Base-by-base conservation (phyloP, 148 eudicot species). In the Simmondsia chinensis region DNA sequence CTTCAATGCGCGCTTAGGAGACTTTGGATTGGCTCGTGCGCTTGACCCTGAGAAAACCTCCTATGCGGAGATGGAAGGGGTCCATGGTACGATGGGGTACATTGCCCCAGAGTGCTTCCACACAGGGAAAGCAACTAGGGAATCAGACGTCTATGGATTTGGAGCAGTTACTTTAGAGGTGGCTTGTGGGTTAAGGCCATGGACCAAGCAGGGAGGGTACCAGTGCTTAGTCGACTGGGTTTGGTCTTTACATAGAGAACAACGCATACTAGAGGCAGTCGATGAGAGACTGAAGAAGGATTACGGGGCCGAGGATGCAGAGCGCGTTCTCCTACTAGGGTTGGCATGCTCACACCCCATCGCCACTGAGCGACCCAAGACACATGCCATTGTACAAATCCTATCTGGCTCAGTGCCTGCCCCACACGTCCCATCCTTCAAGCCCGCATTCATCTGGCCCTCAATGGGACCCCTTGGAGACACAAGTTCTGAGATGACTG, bases 101-200 rank as follows among this genome's bases (percentile, higher is more conserved):
- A 80, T 88, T 1, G 94, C 96, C 2, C 96, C 94, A 0, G 96
- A 88, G 61, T 80, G 80, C 65, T 68, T 83, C 58, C 79, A 68
- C 72, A 83, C 94, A 0, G 87, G 91, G 20, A 77, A 71, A 28
- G 87, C 96, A 14, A 77, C 94, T 5, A 63, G 70, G 25, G 81
- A 77, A 19, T 75, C 87, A 0, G 97, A 88, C 20, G 53, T 81
- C 7, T 89, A 75, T 21, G 93, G 87, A 1, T 79, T 80, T 7
- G 97, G 95, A 0, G 93, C 85, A 0, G 79, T 83, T 0, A 13
- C 80, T 9, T 50, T 88, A 11, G 96, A 88, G 36, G 80, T 80
- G 0, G 82, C 72, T 0, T 72, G 75, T 20, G 91, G 96, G 0
- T 66, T 43, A 5, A 55, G 86, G 6, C 94, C 94, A 0, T 74